Evolutionary conservation across 1,284 basidiomycete genomes (phyloP).

Genomic region (Earliella scabrosa): DNA sequence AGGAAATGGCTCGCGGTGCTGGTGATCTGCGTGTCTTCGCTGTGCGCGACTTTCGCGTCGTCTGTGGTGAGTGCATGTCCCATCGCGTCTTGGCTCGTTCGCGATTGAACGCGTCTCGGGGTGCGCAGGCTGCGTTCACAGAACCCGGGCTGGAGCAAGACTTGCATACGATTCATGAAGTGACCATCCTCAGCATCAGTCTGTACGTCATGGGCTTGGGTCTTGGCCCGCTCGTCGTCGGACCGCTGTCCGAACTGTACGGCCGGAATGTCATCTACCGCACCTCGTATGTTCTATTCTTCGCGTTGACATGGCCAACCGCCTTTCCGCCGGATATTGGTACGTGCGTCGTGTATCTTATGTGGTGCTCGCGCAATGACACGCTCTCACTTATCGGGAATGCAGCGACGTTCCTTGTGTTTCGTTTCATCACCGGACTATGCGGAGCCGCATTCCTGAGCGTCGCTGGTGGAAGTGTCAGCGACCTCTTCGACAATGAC

Average conservation of each 20-base stretch:
- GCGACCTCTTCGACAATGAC: conserved; percentile 70
- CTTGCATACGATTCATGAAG: conserved; percentile 64
- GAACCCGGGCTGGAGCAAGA: conserved; percentile 63
- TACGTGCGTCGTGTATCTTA: conserved; percentile 21
- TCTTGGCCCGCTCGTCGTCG: conserved; percentile 51
- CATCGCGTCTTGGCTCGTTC: too few species aligned
- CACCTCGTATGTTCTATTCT: conserved; percentile 42
- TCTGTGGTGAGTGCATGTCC: conserved; percentile 54
- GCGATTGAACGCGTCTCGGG: too few species aligned
- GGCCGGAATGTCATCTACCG: conserved; percentile 48
- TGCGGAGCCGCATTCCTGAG: conserved; percentile 77
- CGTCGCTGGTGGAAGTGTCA: conserved; percentile 81
- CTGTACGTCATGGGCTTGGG: conserved; percentile 71
- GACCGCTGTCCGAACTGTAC: conserved; percentile 57
- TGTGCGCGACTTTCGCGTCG: conserved; percentile 74
- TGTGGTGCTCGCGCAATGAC: neutral
- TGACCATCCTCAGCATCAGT: conserved; percentile 72
- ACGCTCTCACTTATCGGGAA: neutral
- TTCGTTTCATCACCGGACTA: conserved; percentile 75
- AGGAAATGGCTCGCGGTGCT: conserved; percentile 64
- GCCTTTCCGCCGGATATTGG: conserved; percentile 55
- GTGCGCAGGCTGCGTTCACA: conserved; percentile 63
- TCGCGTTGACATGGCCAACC: conserved; percentile 55
- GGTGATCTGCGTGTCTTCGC: conserved; percentile 54
- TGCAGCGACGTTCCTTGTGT: conserved; percentile 61